Evolutionary conservation across 441 rosid species (phyloP).

Genomic region (Gossypium trilobum): DNA sequence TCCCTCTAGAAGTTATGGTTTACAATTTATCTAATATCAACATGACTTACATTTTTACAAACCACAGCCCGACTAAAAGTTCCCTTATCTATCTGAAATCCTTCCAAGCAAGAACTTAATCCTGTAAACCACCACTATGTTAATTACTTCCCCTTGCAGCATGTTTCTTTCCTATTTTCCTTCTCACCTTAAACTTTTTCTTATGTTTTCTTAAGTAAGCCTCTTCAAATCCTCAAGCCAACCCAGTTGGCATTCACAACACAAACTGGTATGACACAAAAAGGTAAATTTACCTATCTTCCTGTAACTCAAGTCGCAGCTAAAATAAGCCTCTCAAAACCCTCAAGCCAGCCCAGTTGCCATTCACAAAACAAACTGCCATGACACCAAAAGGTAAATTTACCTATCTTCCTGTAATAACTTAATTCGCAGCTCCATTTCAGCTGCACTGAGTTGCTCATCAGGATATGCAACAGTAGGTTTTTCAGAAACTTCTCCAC

Average conservation of each 20-base stretch:
- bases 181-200: neutral
- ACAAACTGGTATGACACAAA: neutral
- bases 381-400: constrained; percentile 4
- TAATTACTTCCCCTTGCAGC: neutral
- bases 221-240: neutral
- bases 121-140: neutral
- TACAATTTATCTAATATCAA: neutral
- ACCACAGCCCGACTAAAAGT: neutral
- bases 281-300: too few species aligned
- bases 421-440: constrained; percentile 56
- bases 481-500: constrained; percentile 45
- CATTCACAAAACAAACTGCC: neutral
- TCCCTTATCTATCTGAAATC: neutral
- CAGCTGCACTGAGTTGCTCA: constrained; percentile 62
- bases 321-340: neutral
- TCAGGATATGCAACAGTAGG: constrained; percentile 28
- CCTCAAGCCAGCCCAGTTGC: neutral
- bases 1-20: neutral
- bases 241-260: neutral
- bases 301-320: constrained; percentile 44
- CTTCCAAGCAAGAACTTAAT: neutral
- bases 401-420: constrained; percentile 61
- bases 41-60: neutral
- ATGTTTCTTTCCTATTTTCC: neutral
- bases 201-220: neutral